Conservation (phyloP, 371 early-diverging fungal genomes). For the Choanephora cucurbitarum region DNA sequence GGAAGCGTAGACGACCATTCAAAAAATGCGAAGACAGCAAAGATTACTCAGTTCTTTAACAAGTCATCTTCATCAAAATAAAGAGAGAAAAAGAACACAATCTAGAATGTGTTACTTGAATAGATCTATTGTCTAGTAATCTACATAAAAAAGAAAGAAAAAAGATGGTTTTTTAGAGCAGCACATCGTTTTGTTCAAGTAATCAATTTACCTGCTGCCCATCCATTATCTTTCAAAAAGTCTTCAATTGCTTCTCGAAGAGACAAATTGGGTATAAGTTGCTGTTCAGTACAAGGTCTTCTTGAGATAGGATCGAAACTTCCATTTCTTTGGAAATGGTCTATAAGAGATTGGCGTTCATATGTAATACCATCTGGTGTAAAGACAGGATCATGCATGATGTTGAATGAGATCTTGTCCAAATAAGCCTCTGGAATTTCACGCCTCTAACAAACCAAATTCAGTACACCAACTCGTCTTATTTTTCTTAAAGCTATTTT, state of each 20-base stretch:
- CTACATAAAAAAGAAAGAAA: not conserved
- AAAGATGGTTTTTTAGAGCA: too few relatives aligned
- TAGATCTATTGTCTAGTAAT: not conserved
- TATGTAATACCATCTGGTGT: conserved; percentile 66
- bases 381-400: conserved; percentile 55
- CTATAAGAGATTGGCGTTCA: conserved; percentile 70
- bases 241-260: conserved; percentile 71
- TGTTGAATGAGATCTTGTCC: conserved; percentile 53
- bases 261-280: conserved; percentile 72
- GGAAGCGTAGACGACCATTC: not conserved
- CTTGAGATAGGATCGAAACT: conserved; percentile 77
- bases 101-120: too few relatives aligned
- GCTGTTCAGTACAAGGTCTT: conserved; percentile 61
- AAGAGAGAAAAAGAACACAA: too few relatives aligned
- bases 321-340: conserved; percentile 72
- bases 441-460: conserved; percentile 34
- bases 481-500: too few relatives aligned
- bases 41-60: not conserved
- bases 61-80: too few relatives aligned
- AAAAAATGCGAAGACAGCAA: not conserved
- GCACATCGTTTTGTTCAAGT: too few relatives aligned
- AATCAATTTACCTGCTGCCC: conserved; percentile 55
- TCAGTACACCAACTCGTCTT: too few relatives aligned
- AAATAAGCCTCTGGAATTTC: conserved; percentile 54
- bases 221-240: conserved; percentile 61